These are phyloP conservation scores for Eucalyptus curtisii DNA, from an alignment of 345 rosid species.

Conservation along the genomic window DNA sequence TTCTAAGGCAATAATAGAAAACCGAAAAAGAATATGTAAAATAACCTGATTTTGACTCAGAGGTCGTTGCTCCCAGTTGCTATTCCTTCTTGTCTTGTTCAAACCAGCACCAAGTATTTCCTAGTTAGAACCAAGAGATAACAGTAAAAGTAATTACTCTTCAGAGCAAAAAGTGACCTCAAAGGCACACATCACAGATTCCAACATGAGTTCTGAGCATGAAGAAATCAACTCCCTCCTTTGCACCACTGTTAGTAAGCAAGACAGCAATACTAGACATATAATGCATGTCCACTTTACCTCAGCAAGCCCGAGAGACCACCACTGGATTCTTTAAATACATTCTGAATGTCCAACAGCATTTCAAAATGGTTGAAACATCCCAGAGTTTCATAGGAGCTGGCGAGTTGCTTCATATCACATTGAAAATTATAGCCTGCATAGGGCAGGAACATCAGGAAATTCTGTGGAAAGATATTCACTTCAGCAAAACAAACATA, in stretches of 20 bases:
- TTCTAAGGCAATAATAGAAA: background rate
- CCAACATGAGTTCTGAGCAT: background rate
- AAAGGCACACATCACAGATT: background rate
- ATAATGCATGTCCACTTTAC: conserved; percentile 9
- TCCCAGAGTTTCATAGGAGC: conserved; percentile 54
- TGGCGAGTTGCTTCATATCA: conserved; percentile 52
- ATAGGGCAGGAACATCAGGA: background rate
- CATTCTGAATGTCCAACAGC: conserved; percentile 70
- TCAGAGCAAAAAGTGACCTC: background rate
- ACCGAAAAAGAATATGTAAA: background rate
- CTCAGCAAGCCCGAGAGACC: conserved; percentile 76
- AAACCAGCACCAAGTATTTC: conserved; percentile 81
- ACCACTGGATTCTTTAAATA: conserved; percentile 58
- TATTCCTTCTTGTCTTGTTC: conserved; percentile 81
- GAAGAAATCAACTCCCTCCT: background rate
- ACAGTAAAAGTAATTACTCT: background rate
- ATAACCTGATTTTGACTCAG: conserved; percentile 57
- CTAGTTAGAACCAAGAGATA: conserved; percentile 6
- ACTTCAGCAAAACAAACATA: background rate
- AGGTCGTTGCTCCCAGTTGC: conserved; percentile 84
- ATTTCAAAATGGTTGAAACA: conserved; percentile 80
- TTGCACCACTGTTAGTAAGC: background rate
- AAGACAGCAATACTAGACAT: background rate
- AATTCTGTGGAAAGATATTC: background rate
- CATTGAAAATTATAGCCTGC: conserved; percentile 87